Percentiles rank a stretch among this genome's conserved stretches.
Conservation (phyloP, 1,284 basidiomycete genomes). For the Hypsizygus ulmarius region DNA sequence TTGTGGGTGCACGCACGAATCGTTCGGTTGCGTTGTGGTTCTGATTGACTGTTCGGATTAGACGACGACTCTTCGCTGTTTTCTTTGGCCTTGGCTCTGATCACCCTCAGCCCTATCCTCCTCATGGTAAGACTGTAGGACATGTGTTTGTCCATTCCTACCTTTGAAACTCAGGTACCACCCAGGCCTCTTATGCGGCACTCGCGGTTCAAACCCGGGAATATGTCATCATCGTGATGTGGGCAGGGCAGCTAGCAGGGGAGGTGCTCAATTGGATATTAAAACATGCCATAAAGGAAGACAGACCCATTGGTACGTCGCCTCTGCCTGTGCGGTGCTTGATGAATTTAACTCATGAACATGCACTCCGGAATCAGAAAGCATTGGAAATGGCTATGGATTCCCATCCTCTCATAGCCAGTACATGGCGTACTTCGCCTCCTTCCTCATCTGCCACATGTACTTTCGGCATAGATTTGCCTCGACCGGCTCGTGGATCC, state of each 20-base stretch:
- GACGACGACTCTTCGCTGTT: slow-evolving; percentile 65
- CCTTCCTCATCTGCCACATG: slow-evolving; percentile 75
- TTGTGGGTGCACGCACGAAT: slow-evolving; percentile 40
- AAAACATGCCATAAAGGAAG: slow-evolving; percentile 68
- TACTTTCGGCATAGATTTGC: slow-evolving; percentile 67
- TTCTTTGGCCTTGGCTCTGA: slow-evolving; percentile 62
- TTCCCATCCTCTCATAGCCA: slow-evolving; percentile 89
- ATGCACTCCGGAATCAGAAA: slow-evolving; percentile 35
- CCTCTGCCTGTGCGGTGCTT: not conserved
- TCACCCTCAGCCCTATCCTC: slow-evolving; percentile 74
- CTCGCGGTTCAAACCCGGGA: slow-evolving; percentile 77
- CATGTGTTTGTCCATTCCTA: not conserved
- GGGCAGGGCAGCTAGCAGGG: slow-evolving; percentile 74
- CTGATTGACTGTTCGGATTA: slow-evolving; percentile 26
- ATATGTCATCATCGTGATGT: slow-evolving; percentile 76
- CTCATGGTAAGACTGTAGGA: slow-evolving; percentile 54
- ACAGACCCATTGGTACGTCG: slow-evolving; percentile 64
- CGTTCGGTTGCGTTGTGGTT: slow-evolving; percentile 2
- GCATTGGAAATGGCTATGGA: slow-evolving; percentile 74
- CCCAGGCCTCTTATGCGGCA: slow-evolving; percentile 74
- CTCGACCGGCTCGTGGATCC: slow-evolving; percentile 44
- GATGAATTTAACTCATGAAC: not conserved
- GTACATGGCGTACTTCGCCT: slow-evolving; percentile 84
- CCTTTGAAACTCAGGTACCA: not conserved
- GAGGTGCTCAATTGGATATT: slow-evolving; percentile 72